Evolutionary conservation across 768 basidiomycete species (phyloP).

Genomic region (Rhizopogon vesiculosus): DNA sequence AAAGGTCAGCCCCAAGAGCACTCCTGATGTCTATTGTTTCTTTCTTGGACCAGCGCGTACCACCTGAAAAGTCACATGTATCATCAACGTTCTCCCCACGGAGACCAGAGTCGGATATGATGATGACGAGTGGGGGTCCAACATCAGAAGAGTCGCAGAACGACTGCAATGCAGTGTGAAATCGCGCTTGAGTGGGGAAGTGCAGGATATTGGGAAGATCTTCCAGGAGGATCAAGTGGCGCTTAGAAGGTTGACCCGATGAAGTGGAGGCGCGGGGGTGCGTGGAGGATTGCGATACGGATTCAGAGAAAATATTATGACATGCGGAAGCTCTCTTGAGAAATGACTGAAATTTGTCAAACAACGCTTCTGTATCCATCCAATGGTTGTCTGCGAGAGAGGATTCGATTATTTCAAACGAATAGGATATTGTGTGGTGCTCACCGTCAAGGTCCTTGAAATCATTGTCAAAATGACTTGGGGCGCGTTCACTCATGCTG

Average conservation of each 20-base stretch:
- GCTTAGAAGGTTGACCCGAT: slow-evolving; percentile 21
- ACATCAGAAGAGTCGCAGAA: slow-evolving; percentile 35
- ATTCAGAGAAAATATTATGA: slow-evolving; percentile 40
- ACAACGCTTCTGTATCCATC: slow-evolving; percentile 26
- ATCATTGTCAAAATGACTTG: slow-evolving; percentile 12
- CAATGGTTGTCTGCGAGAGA: slow-evolving; percentile 9
- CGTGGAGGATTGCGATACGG: slow-evolving; percentile 5
- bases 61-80: slow-evolving; percentile 40
- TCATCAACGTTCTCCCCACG: slow-evolving; percentile 59
- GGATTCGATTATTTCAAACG: neutral
- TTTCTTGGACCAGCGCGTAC: slow-evolving; percentile 43
- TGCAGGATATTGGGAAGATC: slow-evolving; percentile 91
- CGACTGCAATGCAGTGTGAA: slow-evolving; percentile 64
- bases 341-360: slow-evolving; percentile 73
- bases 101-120: slow-evolving; percentile 79
- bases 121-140: slow-evolving; percentile 65
- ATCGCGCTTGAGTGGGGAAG: slow-evolving; percentile 56
- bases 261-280: slow-evolving; percentile 7
- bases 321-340: slow-evolving; percentile 65
- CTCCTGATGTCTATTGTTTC: slow-evolving; percentile 62
- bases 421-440: neutral
- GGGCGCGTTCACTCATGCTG: slow-evolving; percentile 47
- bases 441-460: slow-evolving; percentile 6
- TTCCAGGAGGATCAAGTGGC: slow-evolving; percentile 75
- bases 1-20: slow-evolving; percentile 64